These are phyloP conservation scores for Trichoderma orchidacearum DNA, from an alignment of 495 filamentous ascomycete species.

Conservation along the genomic window DNA sequence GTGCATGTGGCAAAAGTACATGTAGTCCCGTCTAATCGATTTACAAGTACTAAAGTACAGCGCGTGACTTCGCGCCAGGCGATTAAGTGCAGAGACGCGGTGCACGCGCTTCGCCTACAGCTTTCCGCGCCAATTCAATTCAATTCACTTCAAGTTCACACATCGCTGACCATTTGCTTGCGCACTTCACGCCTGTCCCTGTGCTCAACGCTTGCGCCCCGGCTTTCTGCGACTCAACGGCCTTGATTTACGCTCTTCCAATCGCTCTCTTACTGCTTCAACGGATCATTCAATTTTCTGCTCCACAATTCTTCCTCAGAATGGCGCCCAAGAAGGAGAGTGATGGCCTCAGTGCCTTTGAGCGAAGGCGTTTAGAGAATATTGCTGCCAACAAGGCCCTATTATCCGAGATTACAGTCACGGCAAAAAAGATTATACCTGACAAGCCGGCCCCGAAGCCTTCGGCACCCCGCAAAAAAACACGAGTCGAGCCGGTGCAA, in stretches of 20 bases:
- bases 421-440: slow-evolving; percentile 21
- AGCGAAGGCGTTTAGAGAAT: slow-evolving; percentile 39
- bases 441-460: slow-evolving; percentile 12
- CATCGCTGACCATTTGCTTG: too few relatives aligned
- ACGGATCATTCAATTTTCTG: too few relatives aligned
- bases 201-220: too few relatives aligned
- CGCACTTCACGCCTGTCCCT: too few relatives aligned
- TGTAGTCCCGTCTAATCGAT: not conserved
- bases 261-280: too few relatives aligned
- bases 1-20: not conserved
- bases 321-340: slow-evolving; percentile 10
- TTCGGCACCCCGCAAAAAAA: slow-evolving; percentile 11
- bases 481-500: slow-evolving; percentile 15
- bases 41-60: not conserved
- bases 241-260: too few relatives aligned
- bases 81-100: not conserved
- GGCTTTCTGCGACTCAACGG: too few relatives aligned
- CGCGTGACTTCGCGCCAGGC: slow-evolving; percentile 1
- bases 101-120: not conserved
- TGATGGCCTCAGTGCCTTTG: slow-evolving; percentile 35
- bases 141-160: not conserved
- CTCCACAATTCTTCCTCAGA: not conserved
- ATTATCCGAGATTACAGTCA: slow-evolving; percentile 24
- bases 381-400: slow-evolving; percentile 40
- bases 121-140: not conserved